These are phyloP conservation scores for Aspergillus melleus DNA, from an alignment of 2,329 filamentous ascomycete species.

Conservation along the genomic window DNA sequence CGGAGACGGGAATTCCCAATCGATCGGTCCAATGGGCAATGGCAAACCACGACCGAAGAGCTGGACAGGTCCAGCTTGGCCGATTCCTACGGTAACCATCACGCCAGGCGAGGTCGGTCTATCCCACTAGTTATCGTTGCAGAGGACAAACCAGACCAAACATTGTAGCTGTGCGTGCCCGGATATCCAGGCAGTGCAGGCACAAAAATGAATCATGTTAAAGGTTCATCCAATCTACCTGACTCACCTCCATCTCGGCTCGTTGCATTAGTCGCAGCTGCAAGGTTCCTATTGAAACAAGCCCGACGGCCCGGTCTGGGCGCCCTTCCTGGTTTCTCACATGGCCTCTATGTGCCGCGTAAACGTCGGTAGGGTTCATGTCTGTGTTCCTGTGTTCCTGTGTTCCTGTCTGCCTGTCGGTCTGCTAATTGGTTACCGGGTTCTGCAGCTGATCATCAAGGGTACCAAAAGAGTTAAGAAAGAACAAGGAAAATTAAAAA, in stretches of 20 bases:
- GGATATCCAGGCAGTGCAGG: not conserved
- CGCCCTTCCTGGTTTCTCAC: not conserved
- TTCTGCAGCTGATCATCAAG: not conserved
- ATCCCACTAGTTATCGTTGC: no score
- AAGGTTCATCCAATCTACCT: not conserved
- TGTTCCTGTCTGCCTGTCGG: not conserved
- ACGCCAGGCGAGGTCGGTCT: not conserved
- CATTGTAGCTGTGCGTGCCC: not conserved
- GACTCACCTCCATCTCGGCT: not conserved
- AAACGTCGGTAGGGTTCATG: not conserved
- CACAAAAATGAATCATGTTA: slow-evolving; percentile 1
- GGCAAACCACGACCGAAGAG: not conserved
- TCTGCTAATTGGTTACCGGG: not conserved
- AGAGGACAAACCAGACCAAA: not conserved
- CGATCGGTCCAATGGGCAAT: not conserved
- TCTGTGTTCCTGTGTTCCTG: not conserved
- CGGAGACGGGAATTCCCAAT: not conserved
- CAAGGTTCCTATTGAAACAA: not conserved
- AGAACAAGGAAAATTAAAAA: not conserved
- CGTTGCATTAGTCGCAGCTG: not conserved
- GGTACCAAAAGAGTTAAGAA: not conserved
- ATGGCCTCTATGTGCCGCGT: slow-evolving; percentile 1
- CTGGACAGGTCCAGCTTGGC: not conserved
- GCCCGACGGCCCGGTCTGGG: slow-evolving; percentile 1
- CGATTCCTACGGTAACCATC: not conserved